phyloP scores from a whole-genome alignment of 495 filamentous ascomycete genomes.

The Hyaloscypha variabilis region DNA sequence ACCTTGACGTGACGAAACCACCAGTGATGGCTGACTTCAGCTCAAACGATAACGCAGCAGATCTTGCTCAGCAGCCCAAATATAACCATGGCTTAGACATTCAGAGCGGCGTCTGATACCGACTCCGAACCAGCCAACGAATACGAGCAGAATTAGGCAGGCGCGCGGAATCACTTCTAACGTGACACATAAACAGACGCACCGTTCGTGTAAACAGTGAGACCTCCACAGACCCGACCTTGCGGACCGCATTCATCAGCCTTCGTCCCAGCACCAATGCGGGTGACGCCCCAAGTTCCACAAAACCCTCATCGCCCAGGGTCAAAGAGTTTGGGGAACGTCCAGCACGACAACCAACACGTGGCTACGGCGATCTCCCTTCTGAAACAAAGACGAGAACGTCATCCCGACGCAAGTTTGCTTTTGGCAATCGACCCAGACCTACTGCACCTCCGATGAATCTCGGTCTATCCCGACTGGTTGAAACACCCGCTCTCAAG shows the following conservation, averaged over 20 bases:
- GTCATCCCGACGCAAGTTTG: background rate
- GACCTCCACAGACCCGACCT: background rate
- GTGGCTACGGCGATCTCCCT: constrained; percentile 1
- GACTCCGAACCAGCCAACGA: background rate
- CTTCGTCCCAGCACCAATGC: background rate
- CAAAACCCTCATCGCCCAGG: background rate
- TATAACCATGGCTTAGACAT: background rate
- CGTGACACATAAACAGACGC: background rate
- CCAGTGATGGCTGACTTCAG: background rate
- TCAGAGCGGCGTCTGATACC: background rate
- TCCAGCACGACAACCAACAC: background rate
- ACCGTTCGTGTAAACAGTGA: background rate
- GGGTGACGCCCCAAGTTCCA: background rate
- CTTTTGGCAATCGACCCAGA: background rate
- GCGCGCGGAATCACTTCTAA: background rate
- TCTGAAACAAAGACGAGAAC: background rate
- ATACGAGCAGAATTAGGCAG: background rate
- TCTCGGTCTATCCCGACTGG: background rate
- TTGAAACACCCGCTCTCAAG: background rate
- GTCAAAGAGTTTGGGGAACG: background rate
- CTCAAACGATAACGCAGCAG: background rate
- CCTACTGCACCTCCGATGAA: background rate
- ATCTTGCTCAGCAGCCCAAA: background rate
- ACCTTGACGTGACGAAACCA: background rate
- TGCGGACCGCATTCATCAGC: background rate